These are phyloP conservation scores for Hypoxylon cercidicola DNA, from an alignment of 495 filamentous ascomycete genomes.

Conservation along the genomic window DNA sequence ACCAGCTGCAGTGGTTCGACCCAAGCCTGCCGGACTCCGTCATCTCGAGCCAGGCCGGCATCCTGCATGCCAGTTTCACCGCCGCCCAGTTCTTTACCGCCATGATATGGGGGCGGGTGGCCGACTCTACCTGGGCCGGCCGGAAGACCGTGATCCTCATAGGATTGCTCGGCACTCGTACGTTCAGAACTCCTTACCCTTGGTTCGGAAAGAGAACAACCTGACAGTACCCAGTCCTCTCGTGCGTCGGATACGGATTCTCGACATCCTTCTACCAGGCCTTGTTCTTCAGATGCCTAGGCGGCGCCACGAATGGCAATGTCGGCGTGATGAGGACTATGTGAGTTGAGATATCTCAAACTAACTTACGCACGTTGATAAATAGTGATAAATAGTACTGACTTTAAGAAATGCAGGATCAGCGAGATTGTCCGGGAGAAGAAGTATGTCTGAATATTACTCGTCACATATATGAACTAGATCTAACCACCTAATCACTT, in stretches of 20 bases:
- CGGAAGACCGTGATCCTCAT: constrained; percentile 82
- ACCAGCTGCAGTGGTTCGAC: constrained; percentile 78
- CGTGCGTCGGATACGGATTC: constrained; percentile 84
- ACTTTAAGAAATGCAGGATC: constrained; percentile 56
- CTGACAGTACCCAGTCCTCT: constrained; percentile 58
- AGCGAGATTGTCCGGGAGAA: constrained; percentile 81
- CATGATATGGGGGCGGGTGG: constrained; percentile 83
- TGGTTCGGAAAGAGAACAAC: neutral
- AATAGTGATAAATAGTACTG: constrained; percentile 16
- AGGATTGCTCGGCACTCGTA: constrained; percentile 73
- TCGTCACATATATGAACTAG: no score
- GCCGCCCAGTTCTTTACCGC: constrained; percentile 86
- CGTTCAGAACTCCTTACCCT: constrained; percentile 7
- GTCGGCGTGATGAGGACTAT: constrained; percentile 84
- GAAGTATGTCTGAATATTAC: constrained; percentile 43
- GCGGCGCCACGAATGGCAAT: constrained; percentile 83
- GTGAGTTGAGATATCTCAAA: constrained; percentile 44
- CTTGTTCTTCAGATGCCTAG: constrained; percentile 76
- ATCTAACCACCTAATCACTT: constrained; percentile 36
- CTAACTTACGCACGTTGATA: neutral
- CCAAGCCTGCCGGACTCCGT: constrained; percentile 70
- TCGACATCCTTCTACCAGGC: constrained; percentile 76
- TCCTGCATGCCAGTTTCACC: constrained; percentile 82
- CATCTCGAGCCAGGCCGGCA: constrained; percentile 80
- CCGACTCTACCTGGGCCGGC: constrained; percentile 75